Evolutionary conservation across 176 grass and related monocot species (phyloP).

Genomic region (Phyllostachys edulis): DNA sequence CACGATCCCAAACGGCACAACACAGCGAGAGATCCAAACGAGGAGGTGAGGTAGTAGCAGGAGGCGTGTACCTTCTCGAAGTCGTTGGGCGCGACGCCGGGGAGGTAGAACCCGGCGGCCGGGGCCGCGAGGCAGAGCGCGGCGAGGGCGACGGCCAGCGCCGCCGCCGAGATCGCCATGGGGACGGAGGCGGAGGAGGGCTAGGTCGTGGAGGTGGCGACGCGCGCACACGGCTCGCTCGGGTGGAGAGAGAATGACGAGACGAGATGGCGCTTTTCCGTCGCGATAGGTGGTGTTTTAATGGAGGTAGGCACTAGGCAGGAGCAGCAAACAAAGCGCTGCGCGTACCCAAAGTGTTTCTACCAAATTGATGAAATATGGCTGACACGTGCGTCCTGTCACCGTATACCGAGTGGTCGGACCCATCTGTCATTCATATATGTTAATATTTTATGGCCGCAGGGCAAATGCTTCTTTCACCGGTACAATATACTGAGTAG

Average conservation of each 20-base stretch:
- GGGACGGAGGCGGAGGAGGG: neutral
- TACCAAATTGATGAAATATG: accelerated
- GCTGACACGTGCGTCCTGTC: neutral
- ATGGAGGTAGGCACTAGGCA: constrained; percentile 32
- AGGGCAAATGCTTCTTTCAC: neutral
- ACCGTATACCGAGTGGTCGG: accelerated
- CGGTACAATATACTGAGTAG: neutral
- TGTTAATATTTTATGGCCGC: neutral
- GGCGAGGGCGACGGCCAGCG: constrained; percentile 37
- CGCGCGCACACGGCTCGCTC: constrained; percentile 10
- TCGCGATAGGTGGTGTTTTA: constrained; percentile 36
- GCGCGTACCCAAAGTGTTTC: neutral
- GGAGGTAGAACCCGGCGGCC: constrained; percentile 71
- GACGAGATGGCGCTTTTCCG: constrained; percentile 26
- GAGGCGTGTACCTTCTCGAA: constrained; percentile 58
- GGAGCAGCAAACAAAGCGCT: neutral
- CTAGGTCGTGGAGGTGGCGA: neutral
- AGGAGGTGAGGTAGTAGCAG: neutral
- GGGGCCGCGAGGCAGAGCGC: constrained; percentile 38
- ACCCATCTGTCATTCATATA: neutral
- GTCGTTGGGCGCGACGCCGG: constrained; percentile 82
- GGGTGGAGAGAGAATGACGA: neutral
- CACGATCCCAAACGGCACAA: neutral
- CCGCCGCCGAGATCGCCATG: constrained; percentile 52
- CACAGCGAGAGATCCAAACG: neutral